phyloP scores from a whole-genome alignment of 2,329 filamentous ascomycete species.

The Waltergamsia citrina region DNA sequence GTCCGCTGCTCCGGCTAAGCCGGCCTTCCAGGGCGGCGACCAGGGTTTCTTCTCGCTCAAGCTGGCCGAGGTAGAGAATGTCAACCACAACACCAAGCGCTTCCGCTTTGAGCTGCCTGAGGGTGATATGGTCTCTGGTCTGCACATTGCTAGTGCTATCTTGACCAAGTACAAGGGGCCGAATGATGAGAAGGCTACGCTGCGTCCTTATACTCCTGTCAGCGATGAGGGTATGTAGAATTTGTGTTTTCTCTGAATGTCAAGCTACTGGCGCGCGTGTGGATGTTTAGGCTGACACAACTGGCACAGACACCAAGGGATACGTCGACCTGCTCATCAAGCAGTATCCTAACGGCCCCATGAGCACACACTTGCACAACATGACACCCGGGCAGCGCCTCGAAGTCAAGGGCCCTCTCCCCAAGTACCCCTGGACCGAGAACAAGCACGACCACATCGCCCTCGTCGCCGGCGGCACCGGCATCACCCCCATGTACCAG shows the following conservation, averaged over 20 bases:
- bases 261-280: not conserved
- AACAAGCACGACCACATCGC: slow-evolving; percentile 93
- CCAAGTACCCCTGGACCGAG: slow-evolving; percentile 80
- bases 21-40: slow-evolving; percentile 69
- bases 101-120: slow-evolving; percentile 83
- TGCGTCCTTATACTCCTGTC: slow-evolving; percentile 88
- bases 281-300: not conserved
- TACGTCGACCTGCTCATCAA: slow-evolving; percentile 87
- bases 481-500: slow-evolving; percentile 98
- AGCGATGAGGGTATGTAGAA: slow-evolving; percentile 66
- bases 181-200: slow-evolving; percentile 74
- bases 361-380: slow-evolving; percentile 82
- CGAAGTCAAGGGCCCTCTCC: slow-evolving; percentile 89
- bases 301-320: slow-evolving; percentile 54
- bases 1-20: slow-evolving; percentile 30
- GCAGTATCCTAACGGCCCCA: slow-evolving; percentile 80
- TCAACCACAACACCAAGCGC: slow-evolving; percentile 95
- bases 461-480: slow-evolving; percentile 87
- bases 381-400: slow-evolving; percentile 75
- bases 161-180: slow-evolving; percentile 85
- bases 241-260: not conserved
- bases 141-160: slow-evolving; percentile 75
- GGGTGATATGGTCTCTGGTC: slow-evolving; percentile 72
- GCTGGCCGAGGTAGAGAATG: slow-evolving; percentile 64
- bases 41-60: slow-evolving; percentile 81